Evolutionary conservation across 163 green algal species (phyloP).

Genomic region (Scenedesmus sp.): DNA sequence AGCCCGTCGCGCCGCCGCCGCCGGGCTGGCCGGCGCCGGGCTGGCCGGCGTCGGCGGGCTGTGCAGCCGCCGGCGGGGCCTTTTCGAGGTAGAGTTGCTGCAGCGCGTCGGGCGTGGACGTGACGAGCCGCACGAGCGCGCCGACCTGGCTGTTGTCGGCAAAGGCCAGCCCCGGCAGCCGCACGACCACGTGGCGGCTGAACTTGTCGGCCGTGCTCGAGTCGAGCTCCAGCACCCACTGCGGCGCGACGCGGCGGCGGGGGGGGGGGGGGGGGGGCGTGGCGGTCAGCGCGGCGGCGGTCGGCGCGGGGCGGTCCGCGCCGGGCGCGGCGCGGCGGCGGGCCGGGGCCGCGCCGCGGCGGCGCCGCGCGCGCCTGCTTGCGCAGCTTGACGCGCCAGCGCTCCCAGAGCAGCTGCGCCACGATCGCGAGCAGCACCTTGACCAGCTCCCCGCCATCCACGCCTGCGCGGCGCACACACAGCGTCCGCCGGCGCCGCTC

Average conservation of each 20-base stretch:
- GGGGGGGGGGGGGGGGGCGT: no score
- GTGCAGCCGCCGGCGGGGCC: neutral
- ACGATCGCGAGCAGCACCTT: slow-evolving; percentile 42
- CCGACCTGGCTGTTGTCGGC: slow-evolving; percentile 62
- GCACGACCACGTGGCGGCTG: slow-evolving; percentile 76
- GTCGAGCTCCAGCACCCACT: slow-evolving; percentile 80
- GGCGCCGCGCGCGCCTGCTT: no score
- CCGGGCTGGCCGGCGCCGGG: neutral
- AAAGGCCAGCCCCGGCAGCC: slow-evolving; percentile 70
- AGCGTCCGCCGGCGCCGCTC: neutral
- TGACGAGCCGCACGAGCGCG: slow-evolving; percentile 57
- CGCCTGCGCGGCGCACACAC: slow-evolving; percentile 53
- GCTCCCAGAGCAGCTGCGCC: neutral
- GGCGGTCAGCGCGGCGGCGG: no score
- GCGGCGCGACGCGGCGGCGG: no score
- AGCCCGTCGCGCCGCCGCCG: neutral
- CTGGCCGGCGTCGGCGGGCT: neutral
- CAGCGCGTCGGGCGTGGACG: neutral
- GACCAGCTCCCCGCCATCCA: slow-evolving; percentile 58
- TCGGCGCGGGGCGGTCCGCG: no score
- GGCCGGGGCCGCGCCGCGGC: no score
- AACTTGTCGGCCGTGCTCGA: slow-evolving; percentile 78
- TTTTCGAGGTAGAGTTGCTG: slow-evolving; percentile 48
- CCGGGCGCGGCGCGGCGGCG: no score
- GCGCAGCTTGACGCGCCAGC: neutral